Base-by-base conservation (phyloP, 345 rosid genomes). In the Limnanthes douglasii region DNA sequence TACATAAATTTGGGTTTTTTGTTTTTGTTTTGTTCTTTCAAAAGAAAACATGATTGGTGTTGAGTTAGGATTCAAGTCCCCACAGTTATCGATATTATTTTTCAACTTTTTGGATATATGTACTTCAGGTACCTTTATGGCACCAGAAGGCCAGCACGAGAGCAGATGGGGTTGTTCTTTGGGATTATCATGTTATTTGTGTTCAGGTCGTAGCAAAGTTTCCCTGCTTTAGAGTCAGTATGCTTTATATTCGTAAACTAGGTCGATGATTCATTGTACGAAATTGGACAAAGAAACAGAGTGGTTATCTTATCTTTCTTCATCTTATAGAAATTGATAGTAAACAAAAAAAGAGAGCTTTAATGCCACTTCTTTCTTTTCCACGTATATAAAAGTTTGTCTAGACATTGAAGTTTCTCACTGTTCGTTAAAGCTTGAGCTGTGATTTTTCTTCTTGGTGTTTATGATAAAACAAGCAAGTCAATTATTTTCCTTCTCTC, bases 111-210 rank as follows among this genome's bases (percentile, higher is more conserved):
- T 18, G 26, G 9, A 20, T 29, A 21, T 40, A 27, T 43, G 11
- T 12, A 35, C 20, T 50, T 37, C 51, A 86, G 97, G 63, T 78
- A 53, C 93, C 97, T 10, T 46, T 86, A 18, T 86, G 97, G 97
- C 65, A 86, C 75, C 97, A 86, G 50, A 73, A 78, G 68, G 88
- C 93, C 31, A 82, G 97, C 56, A 25, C 19, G 8, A 73, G 84
- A 48, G 77, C 86, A 6, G 94, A 86, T 65, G 94, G 94, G 6
- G 35, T 78, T 39, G 56, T 71, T 23, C 69, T 82, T 3, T 86
- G 94, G 94, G 97, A 82, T 64, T 82, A 82, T 64, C 94, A 82
- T 63, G 93, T 61, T 24, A 53, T 82, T 20, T 86, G 94, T 48
- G 34, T 86, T 39, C 97, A 86, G 85, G 93, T 75, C 48, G 46